phyloP scores from a whole-genome alignment of 2,329 filamentous ascomycete species.

The Alternaria viburni region DNA sequence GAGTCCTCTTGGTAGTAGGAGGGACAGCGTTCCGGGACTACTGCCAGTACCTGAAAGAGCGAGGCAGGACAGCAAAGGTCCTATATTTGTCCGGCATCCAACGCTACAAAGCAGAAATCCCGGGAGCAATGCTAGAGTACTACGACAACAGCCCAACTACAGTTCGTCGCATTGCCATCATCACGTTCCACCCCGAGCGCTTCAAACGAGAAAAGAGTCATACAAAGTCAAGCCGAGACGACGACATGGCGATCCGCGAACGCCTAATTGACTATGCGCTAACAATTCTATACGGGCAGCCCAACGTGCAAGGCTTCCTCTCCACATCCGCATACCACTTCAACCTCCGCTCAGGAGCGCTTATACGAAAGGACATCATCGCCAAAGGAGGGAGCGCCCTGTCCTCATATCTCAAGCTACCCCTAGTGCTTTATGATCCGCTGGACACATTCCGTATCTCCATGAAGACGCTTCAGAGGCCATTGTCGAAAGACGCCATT shows the following conservation, averaged over 20 bases:
- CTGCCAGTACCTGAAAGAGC: background rate
- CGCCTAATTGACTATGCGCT: background rate
- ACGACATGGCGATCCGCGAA: background rate
- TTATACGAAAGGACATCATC: background rate
- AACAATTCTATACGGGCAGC: background rate
- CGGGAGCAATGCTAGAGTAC: background rate
- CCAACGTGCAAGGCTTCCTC: background rate
- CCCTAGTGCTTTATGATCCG: background rate
- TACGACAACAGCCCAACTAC: background rate
- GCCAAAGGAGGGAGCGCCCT: background rate
- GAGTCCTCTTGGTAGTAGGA: background rate
- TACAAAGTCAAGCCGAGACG: background rate
- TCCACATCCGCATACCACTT: background rate
- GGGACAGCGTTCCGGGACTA: background rate
- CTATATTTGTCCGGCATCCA: background rate
- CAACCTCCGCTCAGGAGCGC: background rate
- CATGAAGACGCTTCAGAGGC: background rate
- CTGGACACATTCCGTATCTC: background rate
- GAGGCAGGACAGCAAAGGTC: background rate
- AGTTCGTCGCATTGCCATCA: background rate
- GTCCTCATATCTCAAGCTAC: background rate
- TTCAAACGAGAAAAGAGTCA: background rate
- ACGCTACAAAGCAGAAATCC: background rate
- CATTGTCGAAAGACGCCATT: background rate
- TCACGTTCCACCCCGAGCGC: background rate